Evolutionary conservation across 208 protist genomes (phyloP), one percentile per base, ranked within the genome.

Genomic region (Crithidia expoeki): DNA sequence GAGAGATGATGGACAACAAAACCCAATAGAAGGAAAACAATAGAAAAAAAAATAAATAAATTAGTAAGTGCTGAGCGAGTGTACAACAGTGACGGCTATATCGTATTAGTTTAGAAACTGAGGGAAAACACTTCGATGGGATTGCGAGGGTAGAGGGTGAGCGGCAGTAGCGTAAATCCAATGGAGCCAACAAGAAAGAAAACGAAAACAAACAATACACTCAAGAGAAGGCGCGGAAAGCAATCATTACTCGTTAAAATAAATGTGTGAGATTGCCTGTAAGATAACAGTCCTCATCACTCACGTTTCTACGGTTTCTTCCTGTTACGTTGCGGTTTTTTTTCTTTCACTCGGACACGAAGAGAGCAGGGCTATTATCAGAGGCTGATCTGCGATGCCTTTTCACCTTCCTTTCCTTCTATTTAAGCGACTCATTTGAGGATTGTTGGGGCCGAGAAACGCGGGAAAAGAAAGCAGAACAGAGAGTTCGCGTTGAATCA

Each of bases 41-140:
- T 9, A 57, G 30, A 6, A 38, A 57, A 57, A 57, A 36, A 32
- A 36, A 38, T 12, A 55, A 32, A 51, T 51, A 46, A 50, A 53
- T 44, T 21, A 71, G 10, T 16, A 42, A 9, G 4, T 47, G 42
- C 14, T 47, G 4, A 17, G 42, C n/a, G 42, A 47, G 42, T 47
- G n/a, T 17, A 47, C 42, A 47, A 47, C 42, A 47, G 36, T 40
- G 42, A 47, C n/a, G 42, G n/a, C 16, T 19, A 47, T 9, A 47
- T 9, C n/a, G 16, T 21, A 17, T 47, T 47, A 47, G 36, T 12
- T 14, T 40, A 14, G n/a, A 47, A 21, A 17, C n/a, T 17, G 42
- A 4, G 16, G 42, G 42, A 47, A n/a, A 47, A 47, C 42, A 47
- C 42, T 47, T 47, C n/a, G 16, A 21, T 47, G 42, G 42, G 42